Conservation (phyloP, 1,284 basidiomycete species). For the Cryptococcus sp. region DNA sequence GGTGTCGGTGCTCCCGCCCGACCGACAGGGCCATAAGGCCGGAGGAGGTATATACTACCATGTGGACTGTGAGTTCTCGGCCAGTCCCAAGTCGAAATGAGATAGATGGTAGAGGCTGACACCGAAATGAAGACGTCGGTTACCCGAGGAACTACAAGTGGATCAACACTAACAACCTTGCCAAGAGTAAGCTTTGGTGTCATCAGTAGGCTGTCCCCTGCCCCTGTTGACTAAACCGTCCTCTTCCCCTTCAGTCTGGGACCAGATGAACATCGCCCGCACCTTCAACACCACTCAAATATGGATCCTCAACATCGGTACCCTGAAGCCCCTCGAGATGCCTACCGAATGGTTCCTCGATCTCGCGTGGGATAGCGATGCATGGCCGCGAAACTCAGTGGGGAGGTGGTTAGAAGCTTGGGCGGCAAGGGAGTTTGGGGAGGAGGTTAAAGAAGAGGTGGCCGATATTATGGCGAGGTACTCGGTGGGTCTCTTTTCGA, state of each 20-base stretch:
- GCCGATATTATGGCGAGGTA: slow-evolving; percentile 28
- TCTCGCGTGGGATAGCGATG: slow-evolving; percentile 28
- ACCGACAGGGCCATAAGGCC: slow-evolving; percentile 57
- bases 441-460: slow-evolving; percentile 20
- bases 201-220: neutral
- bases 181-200: slow-evolving; percentile 22
- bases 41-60: slow-evolving; percentile 68
- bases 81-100: neutral
- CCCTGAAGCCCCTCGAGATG: slow-evolving; percentile 30
- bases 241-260: slow-evolving; percentile 19
- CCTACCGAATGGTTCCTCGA: slow-evolving; percentile 28
- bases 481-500: slow-evolving; percentile 10
- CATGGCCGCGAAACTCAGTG: slow-evolving; percentile 23
- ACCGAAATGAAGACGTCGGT: slow-evolving; percentile 21
- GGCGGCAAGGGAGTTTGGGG: slow-evolving; percentile 30
- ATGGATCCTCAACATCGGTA: slow-evolving; percentile 32
- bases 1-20: slow-evolving; percentile 52
- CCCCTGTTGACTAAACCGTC: neutral
- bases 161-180: slow-evolving; percentile 32
- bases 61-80: slow-evolving; percentile 44
- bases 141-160: slow-evolving; percentile 50
- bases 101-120: neutral
- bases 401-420: slow-evolving; percentile 20
- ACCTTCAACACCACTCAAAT: slow-evolving; percentile 32
- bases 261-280: slow-evolving; percentile 36